Percentiles rank a stretch among this genome's conserved stretches.
phyloP scores from a whole-genome alignment of 163 green algal species.

The Trebouxiophyceae sp. region DNA sequence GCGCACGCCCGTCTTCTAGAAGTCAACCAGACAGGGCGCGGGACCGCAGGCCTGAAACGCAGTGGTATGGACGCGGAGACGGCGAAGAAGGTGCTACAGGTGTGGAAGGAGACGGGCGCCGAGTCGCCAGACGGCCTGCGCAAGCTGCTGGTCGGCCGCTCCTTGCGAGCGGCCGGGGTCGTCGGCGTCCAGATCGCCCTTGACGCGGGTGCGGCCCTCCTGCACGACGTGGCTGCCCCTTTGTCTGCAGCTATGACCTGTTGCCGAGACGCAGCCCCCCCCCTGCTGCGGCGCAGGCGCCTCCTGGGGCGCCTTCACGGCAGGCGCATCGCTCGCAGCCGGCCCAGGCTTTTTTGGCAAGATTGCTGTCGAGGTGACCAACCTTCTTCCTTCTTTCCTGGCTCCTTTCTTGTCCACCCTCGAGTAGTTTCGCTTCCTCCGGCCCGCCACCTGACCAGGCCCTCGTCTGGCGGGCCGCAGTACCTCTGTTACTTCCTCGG shows the following conservation, averaged over 20 bases:
- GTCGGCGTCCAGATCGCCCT: slow-evolving; percentile 16
- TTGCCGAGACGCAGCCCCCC: background rate
- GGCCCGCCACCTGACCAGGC: too few species aligned
- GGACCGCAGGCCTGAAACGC: background rate
- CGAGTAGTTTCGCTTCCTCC: too few species aligned
- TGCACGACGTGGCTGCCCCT: background rate
- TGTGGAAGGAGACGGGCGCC: slow-evolving; percentile 24
- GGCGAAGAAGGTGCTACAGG: slow-evolving; percentile 17
- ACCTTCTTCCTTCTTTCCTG: too few species aligned
- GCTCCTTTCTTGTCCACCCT: too few species aligned
- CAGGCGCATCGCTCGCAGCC: background rate
- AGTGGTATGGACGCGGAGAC: slow-evolving; percentile 19
- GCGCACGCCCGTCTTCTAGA: too few species aligned
- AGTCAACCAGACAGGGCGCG: too few species aligned
- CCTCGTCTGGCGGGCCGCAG: too few species aligned
- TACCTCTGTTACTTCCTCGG: slow-evolving; percentile 10
- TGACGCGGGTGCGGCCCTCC: slow-evolving; percentile 11
- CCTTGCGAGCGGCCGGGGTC: slow-evolving; percentile 3
- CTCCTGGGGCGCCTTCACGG: slow-evolving; percentile 7
- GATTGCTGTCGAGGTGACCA: slow-evolving; percentile 9
- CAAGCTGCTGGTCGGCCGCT: slow-evolving; percentile 18
- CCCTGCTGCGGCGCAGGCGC: slow-evolving; percentile 5
- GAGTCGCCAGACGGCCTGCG: slow-evolving; percentile 15
- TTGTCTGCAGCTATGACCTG: background rate
- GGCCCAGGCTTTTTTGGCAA: slow-evolving; percentile 14